Evolutionary conservation across 768 basidiomycete genomes (phyloP).

Genomic region (Podaxis sp.): DNA sequence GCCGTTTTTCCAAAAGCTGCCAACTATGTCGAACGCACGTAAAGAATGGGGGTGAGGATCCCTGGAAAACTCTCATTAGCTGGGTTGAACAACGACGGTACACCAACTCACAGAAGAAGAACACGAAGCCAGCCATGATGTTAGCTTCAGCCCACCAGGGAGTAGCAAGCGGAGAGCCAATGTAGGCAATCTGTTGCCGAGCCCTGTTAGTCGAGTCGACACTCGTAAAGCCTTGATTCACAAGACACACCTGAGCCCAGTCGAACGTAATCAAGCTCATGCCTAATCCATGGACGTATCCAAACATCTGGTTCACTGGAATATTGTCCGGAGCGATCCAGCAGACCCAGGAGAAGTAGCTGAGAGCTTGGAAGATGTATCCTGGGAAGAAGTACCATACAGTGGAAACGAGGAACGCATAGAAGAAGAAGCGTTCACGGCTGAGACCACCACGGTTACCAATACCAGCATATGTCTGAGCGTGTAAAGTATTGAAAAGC

Average conservation of each 20-base stretch:
- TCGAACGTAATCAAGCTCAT: conserved; percentile 82
- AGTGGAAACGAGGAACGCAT: conserved; percentile 55
- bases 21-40: conserved; percentile 34
- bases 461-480: conserved; percentile 65
- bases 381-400: conserved; percentile 73
- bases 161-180: conserved; percentile 69
- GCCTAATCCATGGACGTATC: conserved; percentile 57
- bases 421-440: conserved; percentile 77
- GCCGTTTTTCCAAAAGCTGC: background rate
- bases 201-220: conserved; percentile 5
- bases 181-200: conserved; percentile 51
- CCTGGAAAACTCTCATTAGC: conserved; percentile 25
- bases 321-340: conserved; percentile 73
- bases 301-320: conserved; percentile 74
- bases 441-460: conserved; percentile 65
- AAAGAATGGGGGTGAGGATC: conserved; percentile 62
- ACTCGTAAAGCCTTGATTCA: background rate
- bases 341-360: conserved; percentile 59
- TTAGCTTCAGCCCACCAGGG: conserved; percentile 87
- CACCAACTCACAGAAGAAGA: conserved; percentile 58
- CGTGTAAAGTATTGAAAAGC: conserved; percentile 80
- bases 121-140: conserved; percentile 57
- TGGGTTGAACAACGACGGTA: background rate
- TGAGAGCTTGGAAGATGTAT: conserved; percentile 67
- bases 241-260: conserved; percentile 61